Conservation (phyloP, 2,329 filamentous ascomycete genomes). For the Monilinia polystroma region DNA sequence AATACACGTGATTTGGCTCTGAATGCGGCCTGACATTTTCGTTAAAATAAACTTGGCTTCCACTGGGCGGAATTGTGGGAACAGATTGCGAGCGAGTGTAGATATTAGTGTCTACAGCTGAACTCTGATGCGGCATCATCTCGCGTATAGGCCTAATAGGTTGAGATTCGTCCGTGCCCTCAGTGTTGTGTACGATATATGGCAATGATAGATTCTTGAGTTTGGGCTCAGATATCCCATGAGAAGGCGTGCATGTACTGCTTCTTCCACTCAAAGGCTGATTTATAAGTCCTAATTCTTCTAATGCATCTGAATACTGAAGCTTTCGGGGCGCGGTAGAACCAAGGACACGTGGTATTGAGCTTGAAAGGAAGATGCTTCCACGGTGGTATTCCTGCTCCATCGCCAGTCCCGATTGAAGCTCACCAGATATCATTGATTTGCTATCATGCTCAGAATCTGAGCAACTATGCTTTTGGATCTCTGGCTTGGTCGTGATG, state of each 20-base stretch:
- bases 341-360: background rate
- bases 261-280: too few species aligned
- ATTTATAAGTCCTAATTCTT: background rate
- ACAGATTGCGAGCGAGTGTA: background rate
- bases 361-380: background rate
- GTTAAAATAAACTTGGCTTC: background rate
- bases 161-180: background rate
- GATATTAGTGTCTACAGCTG: background rate
- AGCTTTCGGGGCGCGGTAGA: background rate
- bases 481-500: background rate
- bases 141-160: background rate
- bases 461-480: background rate
- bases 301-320: background rate
- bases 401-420: background rate
- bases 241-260: background rate
- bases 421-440: background rate
- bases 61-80: background rate
- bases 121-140: rapidly evolving
- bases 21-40: background rate
- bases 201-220: background rate
- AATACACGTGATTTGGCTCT: background rate
- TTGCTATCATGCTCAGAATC: background rate
- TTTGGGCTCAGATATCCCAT: background rate
- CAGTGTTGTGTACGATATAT: background rate
- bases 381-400: background rate